These are phyloP conservation scores for Pochonia chlamydosporia DNA, from an alignment of 2,329 filamentous ascomycete species.

Conservation along the genomic window DNA sequence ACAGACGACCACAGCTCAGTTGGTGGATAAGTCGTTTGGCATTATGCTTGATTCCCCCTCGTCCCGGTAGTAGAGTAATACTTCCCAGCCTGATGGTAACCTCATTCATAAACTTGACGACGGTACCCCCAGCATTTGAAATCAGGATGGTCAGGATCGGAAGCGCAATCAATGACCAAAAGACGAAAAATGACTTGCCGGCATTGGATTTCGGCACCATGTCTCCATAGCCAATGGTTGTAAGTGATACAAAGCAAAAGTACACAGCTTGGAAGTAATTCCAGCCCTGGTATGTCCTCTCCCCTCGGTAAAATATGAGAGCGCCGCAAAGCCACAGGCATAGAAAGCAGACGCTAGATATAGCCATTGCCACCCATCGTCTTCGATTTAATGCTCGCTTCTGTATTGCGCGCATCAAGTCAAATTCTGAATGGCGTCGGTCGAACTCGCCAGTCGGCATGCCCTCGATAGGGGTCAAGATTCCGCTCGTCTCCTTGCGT, in stretches of 20 bases:
- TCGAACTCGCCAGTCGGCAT: conserved; percentile 39
- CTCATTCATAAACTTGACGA: conserved; percentile 59
- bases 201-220: conserved; percentile 67
- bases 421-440: conserved; percentile 64
- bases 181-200: conserved; percentile 83
- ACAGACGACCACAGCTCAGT: conserved; percentile 38
- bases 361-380: conserved; percentile 66
- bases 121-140: conserved; percentile 76
- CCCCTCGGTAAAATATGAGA: conserved; percentile 58
- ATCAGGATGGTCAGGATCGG: conserved; percentile 89
- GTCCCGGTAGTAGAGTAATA: conserved; percentile 55
- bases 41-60: conserved; percentile 40
- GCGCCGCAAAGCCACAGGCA: conserved; percentile 78
- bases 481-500: conserved; percentile 24
- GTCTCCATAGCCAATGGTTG: conserved; percentile 87
- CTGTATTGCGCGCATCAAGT: conserved; percentile 79
- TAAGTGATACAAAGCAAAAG: conserved; percentile 75
- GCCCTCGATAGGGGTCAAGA: conserved; percentile 43
- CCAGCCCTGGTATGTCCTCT: conserved; percentile 52
- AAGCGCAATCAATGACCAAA: conserved; percentile 81
- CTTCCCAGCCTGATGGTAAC: conserved; percentile 50
- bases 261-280: conserved; percentile 78
- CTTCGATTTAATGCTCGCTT: conserved; percentile 56
- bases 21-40: conserved; percentile 36
- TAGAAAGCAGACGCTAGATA: conserved; percentile 63